Evolutionary conservation across 495 filamentous ascomycete genomes (phyloP).

Genomic region (Tuber microsphaerosporum): DNA sequence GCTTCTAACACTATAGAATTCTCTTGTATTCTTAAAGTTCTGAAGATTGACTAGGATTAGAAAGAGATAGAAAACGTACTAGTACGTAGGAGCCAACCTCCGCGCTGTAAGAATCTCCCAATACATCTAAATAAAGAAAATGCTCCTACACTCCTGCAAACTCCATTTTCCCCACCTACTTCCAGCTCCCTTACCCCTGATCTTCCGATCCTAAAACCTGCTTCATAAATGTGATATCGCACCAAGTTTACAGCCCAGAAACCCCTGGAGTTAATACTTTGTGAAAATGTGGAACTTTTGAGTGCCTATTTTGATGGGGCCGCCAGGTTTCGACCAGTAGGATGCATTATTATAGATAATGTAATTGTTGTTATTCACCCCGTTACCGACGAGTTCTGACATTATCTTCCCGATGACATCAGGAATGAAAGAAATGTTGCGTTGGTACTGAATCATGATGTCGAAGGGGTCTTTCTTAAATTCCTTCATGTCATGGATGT

Average conservation of each 20-base stretch:
- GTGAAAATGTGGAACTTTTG: not conserved
- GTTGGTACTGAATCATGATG: not conserved
- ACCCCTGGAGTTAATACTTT: too few relatives aligned
- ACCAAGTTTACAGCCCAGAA: not conserved
- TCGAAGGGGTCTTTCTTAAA: not conserved
- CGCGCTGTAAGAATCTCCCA: not conserved
- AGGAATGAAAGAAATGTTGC: not conserved
- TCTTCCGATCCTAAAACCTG: not conserved
- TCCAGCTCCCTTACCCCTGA: not conserved
- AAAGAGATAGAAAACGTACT: not conserved
- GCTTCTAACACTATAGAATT: too few relatives aligned
- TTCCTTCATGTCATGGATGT: too few relatives aligned
- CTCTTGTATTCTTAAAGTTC: too few relatives aligned
- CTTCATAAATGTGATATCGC: not conserved
- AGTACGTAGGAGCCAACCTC: not conserved
- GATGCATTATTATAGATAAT: not conserved
- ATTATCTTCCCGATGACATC: not conserved
- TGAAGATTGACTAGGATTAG: not conserved
- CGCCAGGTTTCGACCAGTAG: not conserved
- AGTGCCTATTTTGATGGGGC: not conserved
- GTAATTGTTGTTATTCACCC: not conserved
- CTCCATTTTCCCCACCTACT: not conserved
- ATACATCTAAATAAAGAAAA: not conserved
- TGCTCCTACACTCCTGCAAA: not conserved
- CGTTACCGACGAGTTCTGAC: not conserved